Evolutionary conservation across 1,284 basidiomycete species (phyloP).

Genomic region (Heliocybe sulcata): DNA sequence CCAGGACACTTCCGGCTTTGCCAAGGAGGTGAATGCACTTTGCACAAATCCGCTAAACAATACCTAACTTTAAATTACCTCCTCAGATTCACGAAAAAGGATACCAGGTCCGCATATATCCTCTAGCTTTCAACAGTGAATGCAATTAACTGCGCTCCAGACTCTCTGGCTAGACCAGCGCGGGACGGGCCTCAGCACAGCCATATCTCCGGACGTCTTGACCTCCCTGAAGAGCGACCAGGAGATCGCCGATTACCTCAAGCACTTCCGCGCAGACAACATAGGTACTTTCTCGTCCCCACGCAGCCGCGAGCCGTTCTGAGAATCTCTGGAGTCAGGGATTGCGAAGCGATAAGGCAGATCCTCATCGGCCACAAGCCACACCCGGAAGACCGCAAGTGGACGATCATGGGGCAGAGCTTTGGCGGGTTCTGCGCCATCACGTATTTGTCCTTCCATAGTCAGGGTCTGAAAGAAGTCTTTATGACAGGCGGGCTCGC

Average conservation of each 20-base stretch:
- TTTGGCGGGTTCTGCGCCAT: constrained; percentile 43
- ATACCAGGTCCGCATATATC: neutral
- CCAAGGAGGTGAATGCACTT: neutral
- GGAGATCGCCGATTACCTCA: constrained; percentile 38
- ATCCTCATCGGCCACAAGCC: constrained; percentile 30
- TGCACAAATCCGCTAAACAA: neutral
- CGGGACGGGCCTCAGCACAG: constrained; percentile 46
- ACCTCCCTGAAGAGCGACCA: constrained; percentile 35
- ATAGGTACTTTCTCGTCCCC: constrained; percentile 15
- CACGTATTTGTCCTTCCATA: constrained; percentile 39
- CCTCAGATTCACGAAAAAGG: neutral
- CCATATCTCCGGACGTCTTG: constrained; percentile 24
- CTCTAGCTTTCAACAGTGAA: neutral
- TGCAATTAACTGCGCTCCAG: neutral
- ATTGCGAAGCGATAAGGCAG: constrained; percentile 40
- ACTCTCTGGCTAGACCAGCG: constrained; percentile 32
- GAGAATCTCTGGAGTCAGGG: constrained; percentile 23
- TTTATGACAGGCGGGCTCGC: constrained; percentile 41
- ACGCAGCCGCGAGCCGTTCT: too few species aligned
- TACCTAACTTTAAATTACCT: neutral
- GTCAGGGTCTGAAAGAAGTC: constrained; percentile 37
- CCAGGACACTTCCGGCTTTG: neutral
- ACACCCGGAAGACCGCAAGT: constrained; percentile 32
- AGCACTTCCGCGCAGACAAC: constrained; percentile 42
- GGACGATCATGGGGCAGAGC: constrained; percentile 44